Evolutionary conservation across 2,329 filamentous ascomycete genomes (phyloP).

Genomic region (Trichoderma citrinoviride): DNA sequence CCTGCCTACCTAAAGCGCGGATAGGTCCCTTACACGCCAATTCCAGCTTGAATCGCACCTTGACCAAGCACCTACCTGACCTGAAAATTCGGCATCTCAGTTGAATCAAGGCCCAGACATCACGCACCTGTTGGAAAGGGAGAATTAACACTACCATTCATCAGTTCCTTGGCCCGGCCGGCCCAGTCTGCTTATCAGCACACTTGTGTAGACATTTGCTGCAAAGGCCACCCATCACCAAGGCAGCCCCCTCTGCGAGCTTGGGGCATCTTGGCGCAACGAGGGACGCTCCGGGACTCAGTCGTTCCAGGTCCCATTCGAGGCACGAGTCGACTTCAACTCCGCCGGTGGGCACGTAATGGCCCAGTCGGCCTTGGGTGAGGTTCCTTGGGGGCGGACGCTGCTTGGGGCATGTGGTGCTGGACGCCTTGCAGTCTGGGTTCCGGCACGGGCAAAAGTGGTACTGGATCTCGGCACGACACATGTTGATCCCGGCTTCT

Average conservation of each 20-base stretch:
- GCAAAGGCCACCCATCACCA: background rate
- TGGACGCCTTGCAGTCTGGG: background rate
- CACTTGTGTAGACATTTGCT: background rate
- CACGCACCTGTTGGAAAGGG: background rate
- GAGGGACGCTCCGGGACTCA: background rate
- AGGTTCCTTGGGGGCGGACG: background rate
- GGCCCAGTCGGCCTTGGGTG: background rate
- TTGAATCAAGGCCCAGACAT: background rate
- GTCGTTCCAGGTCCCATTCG: background rate
- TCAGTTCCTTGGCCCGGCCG: background rate
- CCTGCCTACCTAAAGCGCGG: background rate
- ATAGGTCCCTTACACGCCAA: background rate
- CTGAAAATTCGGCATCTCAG: background rate
- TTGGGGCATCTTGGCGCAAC: background rate
- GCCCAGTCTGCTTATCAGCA: background rate
- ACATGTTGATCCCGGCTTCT: constrained; percentile 1
- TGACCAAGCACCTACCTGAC: background rate
- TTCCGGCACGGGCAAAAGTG: constrained; percentile 7
- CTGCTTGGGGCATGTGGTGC: background rate
- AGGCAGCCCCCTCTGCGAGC: background rate
- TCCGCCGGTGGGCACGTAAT: background rate
- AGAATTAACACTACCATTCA: background rate
- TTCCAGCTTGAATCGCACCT: no score
- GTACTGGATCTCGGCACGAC: background rate
- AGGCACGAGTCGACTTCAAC: background rate